Conservation (phyloP, 257 asterid species). For the Ballota nigra region DNA sequence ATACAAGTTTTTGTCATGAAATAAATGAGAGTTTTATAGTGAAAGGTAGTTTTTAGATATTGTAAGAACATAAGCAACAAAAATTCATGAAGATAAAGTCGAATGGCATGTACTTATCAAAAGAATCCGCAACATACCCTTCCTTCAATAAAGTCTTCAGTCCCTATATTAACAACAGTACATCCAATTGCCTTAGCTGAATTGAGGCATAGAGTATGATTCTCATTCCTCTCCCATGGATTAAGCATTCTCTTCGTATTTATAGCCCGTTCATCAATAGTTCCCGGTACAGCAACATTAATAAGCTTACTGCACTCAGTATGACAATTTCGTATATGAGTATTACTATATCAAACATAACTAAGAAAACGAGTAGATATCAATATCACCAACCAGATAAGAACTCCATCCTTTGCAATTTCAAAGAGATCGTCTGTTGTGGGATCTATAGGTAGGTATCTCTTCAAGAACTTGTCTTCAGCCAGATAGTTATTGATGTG, state of each 20-base stretch:
- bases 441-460: slow-evolving; percentile 78
- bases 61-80: neutral
- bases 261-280: slow-evolving; percentile 95
- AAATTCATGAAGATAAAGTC: neutral
- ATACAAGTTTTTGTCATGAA: neutral
- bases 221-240: slow-evolving; percentile 99
- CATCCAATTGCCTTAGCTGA: slow-evolving; percentile 99
- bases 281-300: slow-evolving; percentile 96
- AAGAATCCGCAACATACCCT: slow-evolving; percentile 54
- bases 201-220: slow-evolving; percentile 95
- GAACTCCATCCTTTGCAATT: slow-evolving; percentile 95
- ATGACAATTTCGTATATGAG: neutral
- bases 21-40: neutral
- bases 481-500: slow-evolving; percentile 94
- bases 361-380: neutral
- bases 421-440: slow-evolving; percentile 89
- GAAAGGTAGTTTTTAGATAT: neutral
- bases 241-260: slow-evolving; percentile 85
- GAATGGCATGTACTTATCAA: neutral
- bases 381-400: slow-evolving; percentile 66
- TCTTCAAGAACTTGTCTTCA: slow-evolving; percentile 73
- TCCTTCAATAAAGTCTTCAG: slow-evolving; percentile 94
- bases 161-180: slow-evolving; percentile 94
- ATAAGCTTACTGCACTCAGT: slow-evolving; percentile 79
- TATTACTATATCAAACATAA: slow-evolving; percentile 10